These are phyloP conservation scores for Psilocybe sp. DNA, from an alignment of 768 basidiomycete genomes.

Conservation along the genomic window DNA sequence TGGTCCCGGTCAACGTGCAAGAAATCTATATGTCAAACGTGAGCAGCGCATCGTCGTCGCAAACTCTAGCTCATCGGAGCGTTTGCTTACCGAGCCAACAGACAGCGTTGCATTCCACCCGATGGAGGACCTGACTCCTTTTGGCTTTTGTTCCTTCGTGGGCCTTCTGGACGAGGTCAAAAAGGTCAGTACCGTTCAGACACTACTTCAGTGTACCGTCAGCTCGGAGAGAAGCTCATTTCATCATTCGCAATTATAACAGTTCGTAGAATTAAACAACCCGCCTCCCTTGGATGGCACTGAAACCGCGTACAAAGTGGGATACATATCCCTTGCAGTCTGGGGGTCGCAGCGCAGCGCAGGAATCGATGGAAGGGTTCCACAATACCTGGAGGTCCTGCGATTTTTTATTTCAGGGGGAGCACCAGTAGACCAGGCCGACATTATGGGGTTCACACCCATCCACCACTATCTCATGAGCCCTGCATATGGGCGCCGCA, in stretches of 20 bases:
- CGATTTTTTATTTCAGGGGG: slow-evolving; percentile 39
- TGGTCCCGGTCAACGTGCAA: slow-evolving; percentile 23
- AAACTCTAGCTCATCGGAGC: neutral
- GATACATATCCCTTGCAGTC: slow-evolving; percentile 38
- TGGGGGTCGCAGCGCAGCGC: slow-evolving; percentile 37
- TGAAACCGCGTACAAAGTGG: slow-evolving; percentile 40
- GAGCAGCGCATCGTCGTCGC: neutral
- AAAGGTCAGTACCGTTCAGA: slow-evolving; percentile 12
- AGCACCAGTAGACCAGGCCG: slow-evolving; percentile 35
- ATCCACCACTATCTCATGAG: slow-evolving; percentile 43
- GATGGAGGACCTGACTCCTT: slow-evolving; percentile 20
- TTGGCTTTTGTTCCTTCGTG: slow-evolving; percentile 24
- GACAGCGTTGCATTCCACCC: slow-evolving; percentile 23
- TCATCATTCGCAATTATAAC: neutral
- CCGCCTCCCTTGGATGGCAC: slow-evolving; percentile 36
- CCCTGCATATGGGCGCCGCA: slow-evolving; percentile 4
- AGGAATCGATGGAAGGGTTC: neutral
- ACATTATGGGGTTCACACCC: slow-evolving; percentile 49
- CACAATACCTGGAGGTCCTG: slow-evolving; percentile 29
- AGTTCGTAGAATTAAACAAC: slow-evolving; percentile 25
- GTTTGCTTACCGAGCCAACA: neutral
- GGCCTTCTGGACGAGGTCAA: slow-evolving; percentile 21
- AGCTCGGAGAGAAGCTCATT: neutral
- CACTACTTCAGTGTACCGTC: neutral
- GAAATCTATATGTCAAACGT: slow-evolving; percentile 27